These are phyloP conservation scores for Glaciozyma antarctica DNA, from an alignment of 768 basidiomycete species.

Conservation along the genomic window DNA sequence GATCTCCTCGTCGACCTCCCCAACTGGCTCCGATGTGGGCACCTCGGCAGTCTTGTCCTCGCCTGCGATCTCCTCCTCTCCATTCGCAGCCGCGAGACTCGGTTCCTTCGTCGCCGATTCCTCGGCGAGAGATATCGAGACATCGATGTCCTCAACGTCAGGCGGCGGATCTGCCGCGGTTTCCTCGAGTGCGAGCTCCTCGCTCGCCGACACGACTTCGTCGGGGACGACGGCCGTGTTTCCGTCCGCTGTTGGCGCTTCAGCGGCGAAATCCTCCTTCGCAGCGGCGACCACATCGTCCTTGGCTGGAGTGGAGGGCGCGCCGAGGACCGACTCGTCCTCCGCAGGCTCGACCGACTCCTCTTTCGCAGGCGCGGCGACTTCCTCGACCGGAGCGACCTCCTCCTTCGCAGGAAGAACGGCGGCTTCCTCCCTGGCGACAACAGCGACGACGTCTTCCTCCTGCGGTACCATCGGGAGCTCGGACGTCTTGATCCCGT, in stretches of 20 bases:
- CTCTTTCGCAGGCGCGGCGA: not conserved
- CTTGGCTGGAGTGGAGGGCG: not conserved
- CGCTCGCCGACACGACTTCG: not conserved
- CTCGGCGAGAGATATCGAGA: not conserved
- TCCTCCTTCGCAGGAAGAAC: not conserved
- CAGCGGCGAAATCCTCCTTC: not conserved
- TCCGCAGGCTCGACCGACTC: not conserved
- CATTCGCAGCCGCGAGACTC: not conserved
- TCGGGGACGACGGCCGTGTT: not conserved
- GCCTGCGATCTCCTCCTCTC: not conserved
- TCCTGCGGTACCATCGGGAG: not conserved
- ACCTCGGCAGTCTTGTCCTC: not conserved
- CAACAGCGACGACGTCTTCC: not conserved
- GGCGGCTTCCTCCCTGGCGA: not conserved
- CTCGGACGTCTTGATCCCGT: no score
- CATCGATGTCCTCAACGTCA: no score
- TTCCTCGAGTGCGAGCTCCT: not conserved
- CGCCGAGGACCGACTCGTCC: not conserved
- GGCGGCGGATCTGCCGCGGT: not conserved
- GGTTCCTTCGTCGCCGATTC: not conserved
- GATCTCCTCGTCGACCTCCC: not conserved
- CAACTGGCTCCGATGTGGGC: no score
- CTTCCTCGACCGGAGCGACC: not conserved
- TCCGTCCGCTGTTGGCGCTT: not conserved
- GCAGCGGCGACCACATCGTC: not conserved